These are phyloP conservation scores for Fusarium vanettenii DNA, from an alignment of 2,329 filamentous ascomycete species.

Conservation along the genomic window DNA sequence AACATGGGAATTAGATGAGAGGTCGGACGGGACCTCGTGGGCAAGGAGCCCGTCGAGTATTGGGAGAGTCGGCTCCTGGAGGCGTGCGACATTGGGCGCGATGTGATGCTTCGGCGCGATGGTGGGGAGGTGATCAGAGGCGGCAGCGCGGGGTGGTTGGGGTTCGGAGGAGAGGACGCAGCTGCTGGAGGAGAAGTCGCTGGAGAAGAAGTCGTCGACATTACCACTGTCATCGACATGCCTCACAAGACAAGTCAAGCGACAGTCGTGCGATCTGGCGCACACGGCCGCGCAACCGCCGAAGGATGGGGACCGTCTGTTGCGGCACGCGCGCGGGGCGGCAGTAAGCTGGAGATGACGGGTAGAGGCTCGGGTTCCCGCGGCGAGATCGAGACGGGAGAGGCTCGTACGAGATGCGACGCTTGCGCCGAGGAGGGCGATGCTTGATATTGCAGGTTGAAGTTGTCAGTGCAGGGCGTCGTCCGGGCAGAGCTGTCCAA, in stretches of 20 bases:
- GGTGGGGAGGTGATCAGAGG: slow-evolving; percentile 69
- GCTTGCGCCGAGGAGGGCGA: slow-evolving; percentile 23
- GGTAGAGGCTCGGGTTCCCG: slow-evolving; percentile 20
- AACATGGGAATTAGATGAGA: slow-evolving; percentile 87
- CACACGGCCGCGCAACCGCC: slow-evolving; percentile 45
- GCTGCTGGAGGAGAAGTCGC: slow-evolving; percentile 64
- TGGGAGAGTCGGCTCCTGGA: slow-evolving; percentile 86
- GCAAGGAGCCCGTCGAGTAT: slow-evolving; percentile 79
- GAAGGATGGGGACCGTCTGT: slow-evolving; percentile 26
- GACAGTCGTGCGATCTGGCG: slow-evolving; percentile 47
- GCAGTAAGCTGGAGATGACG: slow-evolving; percentile 27
- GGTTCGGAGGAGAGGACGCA: slow-evolving; percentile 58
- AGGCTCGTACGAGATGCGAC: slow-evolving; percentile 15
- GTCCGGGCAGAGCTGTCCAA: slow-evolving; percentile 24
- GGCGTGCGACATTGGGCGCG: slow-evolving; percentile 78
- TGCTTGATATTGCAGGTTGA: slow-evolving; percentile 19
- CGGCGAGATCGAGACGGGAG: slow-evolving; percentile 21
- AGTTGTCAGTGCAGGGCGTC: slow-evolving; percentile 18
- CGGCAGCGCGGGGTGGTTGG: slow-evolving; percentile 65
- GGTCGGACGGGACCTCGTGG: slow-evolving; percentile 78
- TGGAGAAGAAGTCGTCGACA: slow-evolving; percentile 68
- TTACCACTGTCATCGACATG: slow-evolving; percentile 61
- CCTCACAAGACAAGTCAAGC: slow-evolving; percentile 40
- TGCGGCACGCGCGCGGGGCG: slow-evolving; percentile 36
- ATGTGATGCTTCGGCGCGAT: slow-evolving; percentile 68